A percentile compares a stretch with the other conserved stretches of the same genome.
Conservation (phyloP, 768 basidiomycete species). For the Gyrodon lividus region DNA sequence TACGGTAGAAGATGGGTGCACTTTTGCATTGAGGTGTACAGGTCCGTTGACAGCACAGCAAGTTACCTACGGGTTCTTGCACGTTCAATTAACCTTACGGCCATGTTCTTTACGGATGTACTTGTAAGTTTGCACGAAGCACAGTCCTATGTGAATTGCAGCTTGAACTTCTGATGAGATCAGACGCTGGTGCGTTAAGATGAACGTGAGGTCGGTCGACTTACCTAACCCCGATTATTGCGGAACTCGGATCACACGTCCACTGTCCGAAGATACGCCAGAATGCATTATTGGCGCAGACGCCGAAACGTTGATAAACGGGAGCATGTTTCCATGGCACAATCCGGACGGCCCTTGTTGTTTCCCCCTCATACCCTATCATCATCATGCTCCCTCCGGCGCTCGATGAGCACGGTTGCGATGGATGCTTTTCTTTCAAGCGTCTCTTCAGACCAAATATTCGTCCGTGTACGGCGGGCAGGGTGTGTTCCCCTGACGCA, state of each 20-base stretch:
- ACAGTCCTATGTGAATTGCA: neutral
- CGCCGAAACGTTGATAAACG: slow-evolving; percentile 32
- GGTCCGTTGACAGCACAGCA: slow-evolving; percentile 3
- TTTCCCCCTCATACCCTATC: slow-evolving; percentile 8
- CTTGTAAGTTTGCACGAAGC: slow-evolving; percentile 7
- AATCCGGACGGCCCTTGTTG: neutral
- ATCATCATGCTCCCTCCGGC: slow-evolving; percentile 22
- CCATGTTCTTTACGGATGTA: slow-evolving; percentile 4
- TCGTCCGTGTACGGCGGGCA: neutral
- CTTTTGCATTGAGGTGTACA: slow-evolving; percentile 8
- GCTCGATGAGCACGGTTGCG: slow-evolving; percentile 21
- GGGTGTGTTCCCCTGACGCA: neutral
- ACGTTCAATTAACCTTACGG: slow-evolving; percentile 3
- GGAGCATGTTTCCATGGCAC: slow-evolving; percentile 19
- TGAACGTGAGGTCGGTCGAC: slow-evolving; percentile 3
- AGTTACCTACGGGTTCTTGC: slow-evolving; percentile 8
- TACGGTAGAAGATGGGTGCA: slow-evolving; percentile 41
- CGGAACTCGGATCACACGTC: slow-evolving; percentile 31
- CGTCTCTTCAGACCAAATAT: slow-evolving; percentile 16
- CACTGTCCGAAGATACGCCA: slow-evolving; percentile 15
- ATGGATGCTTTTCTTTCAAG: slow-evolving; percentile 21
- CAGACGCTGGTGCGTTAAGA: neutral
- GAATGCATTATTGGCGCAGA: slow-evolving; percentile 11
- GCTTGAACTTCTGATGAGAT: neutral
- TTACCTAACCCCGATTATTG: slow-evolving; percentile 28